phyloP scores from a whole-genome alignment of 495 filamentous ascomycete species.

The Achaetomiella virescens region DNA sequence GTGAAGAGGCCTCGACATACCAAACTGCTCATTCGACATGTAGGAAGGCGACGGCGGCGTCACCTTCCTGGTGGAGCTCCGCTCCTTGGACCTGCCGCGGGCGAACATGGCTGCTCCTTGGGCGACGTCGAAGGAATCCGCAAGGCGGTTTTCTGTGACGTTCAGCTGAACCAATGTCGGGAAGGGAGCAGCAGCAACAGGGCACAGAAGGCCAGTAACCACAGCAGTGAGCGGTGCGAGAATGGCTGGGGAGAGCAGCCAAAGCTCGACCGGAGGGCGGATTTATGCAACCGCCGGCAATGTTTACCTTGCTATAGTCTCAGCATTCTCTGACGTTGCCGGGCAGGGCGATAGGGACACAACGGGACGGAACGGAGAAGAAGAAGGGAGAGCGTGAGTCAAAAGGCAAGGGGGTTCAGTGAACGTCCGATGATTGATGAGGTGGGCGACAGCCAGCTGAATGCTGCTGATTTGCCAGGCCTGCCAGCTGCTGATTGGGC shows the following conservation, averaged over 20 bases:
- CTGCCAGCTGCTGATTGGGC: slow-evolving; percentile 9
- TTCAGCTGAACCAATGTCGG: too few species aligned
- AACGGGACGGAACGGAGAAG: not conserved
- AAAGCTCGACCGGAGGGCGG: not conserved
- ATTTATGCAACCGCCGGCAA: slow-evolving; percentile 5
- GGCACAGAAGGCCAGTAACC: too few species aligned
- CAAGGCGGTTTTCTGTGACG: not conserved
- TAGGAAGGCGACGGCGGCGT: slow-evolving; percentile 69
- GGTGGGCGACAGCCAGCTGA: slow-evolving; percentile 1
- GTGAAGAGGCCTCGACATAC: slow-evolving; percentile 41
- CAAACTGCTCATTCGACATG: slow-evolving; percentile 83
- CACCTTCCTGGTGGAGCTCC: slow-evolving; percentile 47
- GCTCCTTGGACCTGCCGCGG: slow-evolving; percentile 31
- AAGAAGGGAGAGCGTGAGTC: slow-evolving; percentile 1
- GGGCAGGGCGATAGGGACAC: slow-evolving; percentile 3
- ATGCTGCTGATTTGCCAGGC: not conserved
- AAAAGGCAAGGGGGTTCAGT: not conserved
- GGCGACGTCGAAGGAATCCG: not conserved
- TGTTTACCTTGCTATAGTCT: slow-evolving; percentile 10
- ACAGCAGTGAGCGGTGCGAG: not conserved
- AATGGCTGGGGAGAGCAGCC: not conserved
- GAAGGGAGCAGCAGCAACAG: too few species aligned
- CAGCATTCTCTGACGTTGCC: slow-evolving; percentile 11
- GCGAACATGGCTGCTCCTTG: slow-evolving; percentile 27
- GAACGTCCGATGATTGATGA: not conserved